phyloP scores from a whole-genome alignment of 2,329 filamentous ascomycete genomes.

The Emmonsiellopsis sp. region DNA sequence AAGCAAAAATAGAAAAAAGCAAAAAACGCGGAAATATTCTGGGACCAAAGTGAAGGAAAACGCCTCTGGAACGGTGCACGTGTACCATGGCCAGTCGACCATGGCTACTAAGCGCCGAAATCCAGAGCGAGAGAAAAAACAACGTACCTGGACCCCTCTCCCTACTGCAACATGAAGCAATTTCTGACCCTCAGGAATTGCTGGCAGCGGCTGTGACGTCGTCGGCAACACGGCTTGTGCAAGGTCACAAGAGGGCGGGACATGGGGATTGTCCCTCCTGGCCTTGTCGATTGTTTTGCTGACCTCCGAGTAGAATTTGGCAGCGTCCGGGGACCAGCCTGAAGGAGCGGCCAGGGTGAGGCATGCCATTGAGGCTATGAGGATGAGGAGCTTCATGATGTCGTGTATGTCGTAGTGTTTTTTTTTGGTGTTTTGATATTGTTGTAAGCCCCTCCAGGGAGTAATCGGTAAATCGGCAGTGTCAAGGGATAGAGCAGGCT shows the following conservation, averaged over 20 bases:
- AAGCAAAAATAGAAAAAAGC: too few relatives aligned
- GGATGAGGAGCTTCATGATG: slow-evolving; percentile 16
- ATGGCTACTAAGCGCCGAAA: too few relatives aligned
- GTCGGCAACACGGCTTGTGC: slow-evolving; percentile 26
- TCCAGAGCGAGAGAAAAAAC: too few relatives aligned
- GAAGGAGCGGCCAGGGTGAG: slow-evolving; percentile 25
- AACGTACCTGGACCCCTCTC: slow-evolving; percentile 56
- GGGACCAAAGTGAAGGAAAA: too few relatives aligned
- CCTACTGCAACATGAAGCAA: slow-evolving; percentile 76
- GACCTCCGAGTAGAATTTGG: slow-evolving; percentile 30
- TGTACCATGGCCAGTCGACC: too few relatives aligned
- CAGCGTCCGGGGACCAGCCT: slow-evolving; percentile 31
- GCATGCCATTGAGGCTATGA: slow-evolving; percentile 23
- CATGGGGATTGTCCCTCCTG: slow-evolving; percentile 10
- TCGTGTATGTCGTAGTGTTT: slow-evolving; percentile 2
- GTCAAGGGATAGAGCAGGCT: neutral
- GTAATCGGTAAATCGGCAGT: slow-evolving; percentile 9
- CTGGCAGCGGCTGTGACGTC: slow-evolving; percentile 52
- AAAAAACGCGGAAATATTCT: too few relatives aligned
- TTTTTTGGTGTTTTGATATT: neutral
- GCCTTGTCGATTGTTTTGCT: slow-evolving; percentile 28
- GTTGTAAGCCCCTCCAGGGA: slow-evolving; percentile 3
- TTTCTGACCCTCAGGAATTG: slow-evolving; percentile 49
- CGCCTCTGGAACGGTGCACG: too few relatives aligned
- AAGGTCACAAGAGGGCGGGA: slow-evolving; percentile 22